A percentile compares a stretch with the other conserved stretches of the same genome.
Evolutionary conservation across 1,284 basidiomycete genomes (phyloP).

Genomic region (Vanrija sp.): DNA sequence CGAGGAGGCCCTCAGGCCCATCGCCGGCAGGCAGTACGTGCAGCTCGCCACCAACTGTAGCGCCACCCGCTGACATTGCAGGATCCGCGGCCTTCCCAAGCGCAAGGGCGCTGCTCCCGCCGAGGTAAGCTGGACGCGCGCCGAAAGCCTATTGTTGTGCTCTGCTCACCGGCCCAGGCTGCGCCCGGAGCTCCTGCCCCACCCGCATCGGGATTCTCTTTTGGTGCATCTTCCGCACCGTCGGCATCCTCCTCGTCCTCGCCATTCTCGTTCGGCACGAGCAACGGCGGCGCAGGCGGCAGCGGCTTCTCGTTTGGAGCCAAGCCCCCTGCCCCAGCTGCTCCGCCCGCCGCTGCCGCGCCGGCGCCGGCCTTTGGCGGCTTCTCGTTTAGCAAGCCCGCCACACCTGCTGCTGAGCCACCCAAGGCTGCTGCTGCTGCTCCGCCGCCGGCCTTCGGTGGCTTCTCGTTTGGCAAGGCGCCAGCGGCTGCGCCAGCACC

Average conservation of each 20-base stretch:
- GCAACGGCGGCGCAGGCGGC: too few species aligned
- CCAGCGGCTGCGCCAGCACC: constrained; percentile 5
- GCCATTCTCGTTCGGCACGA: constrained; percentile 21
- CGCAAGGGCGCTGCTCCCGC: constrained; percentile 25
- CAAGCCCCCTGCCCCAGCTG: constrained; percentile 1
- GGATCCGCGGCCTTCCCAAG: constrained; percentile 50
- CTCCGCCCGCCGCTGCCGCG: constrained; percentile 12
- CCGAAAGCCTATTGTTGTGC: background rate
- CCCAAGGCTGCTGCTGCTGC: constrained; percentile 10
- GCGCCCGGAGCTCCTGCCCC: constrained; percentile 7
- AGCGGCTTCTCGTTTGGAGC: constrained; percentile 2
- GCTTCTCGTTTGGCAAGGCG: constrained; percentile 20
- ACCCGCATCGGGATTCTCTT: background rate
- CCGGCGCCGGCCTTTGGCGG: constrained; percentile 20
- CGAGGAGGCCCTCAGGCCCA: constrained; percentile 30
- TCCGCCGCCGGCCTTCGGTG: constrained; percentile 16
- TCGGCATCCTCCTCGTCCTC: background rate
- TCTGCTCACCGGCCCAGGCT: constrained; percentile 1
- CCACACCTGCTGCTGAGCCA: background rate
- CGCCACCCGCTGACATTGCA: constrained; percentile 16
- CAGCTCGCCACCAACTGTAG: background rate
- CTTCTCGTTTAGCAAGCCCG: constrained; percentile 20
- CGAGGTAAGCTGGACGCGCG: background rate
- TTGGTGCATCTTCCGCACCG: constrained; percentile 1
- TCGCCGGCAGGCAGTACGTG: constrained; percentile 40